These are phyloP conservation scores for Entomophthora muscae DNA, from an alignment of 371 early-diverging fungal genomes.

Conservation along the genomic window DNA sequence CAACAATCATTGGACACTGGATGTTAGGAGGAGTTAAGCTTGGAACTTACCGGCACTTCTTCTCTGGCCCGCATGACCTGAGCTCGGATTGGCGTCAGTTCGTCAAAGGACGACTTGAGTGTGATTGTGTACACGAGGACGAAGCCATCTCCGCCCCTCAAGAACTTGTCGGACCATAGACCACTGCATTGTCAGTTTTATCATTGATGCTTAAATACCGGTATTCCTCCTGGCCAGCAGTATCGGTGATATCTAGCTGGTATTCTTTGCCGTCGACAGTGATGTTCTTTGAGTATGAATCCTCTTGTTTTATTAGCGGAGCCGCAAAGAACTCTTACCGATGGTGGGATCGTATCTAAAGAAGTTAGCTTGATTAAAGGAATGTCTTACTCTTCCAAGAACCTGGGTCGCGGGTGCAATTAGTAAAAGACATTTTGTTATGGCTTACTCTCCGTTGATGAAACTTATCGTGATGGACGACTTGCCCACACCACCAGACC, in stretches of 20 bases:
- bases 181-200: not conserved
- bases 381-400: constrained; percentile 10
- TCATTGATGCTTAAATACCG: constrained; percentile 3
- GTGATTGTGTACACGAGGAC: constrained; percentile 20
- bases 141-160: constrained; percentile 17
- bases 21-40: not conserved
- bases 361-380: not conserved
- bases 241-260: constrained; percentile 20
- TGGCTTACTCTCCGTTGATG: not conserved
- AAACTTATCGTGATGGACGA: constrained; percentile 8
- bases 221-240: constrained; percentile 21
- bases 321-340: not conserved
- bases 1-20: constrained; percentile 27
- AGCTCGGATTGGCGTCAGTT: constrained; percentile 14
- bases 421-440: not conserved
- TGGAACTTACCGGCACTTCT: constrained; percentile 16
- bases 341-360: constrained; percentile 18
- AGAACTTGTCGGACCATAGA: not conserved
- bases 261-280: constrained; percentile 16
- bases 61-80: constrained; percentile 20
- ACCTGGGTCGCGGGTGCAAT: too few relatives aligned
- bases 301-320: too few relatives aligned
- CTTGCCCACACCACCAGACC: constrained; percentile 9
- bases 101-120: constrained; percentile 16
- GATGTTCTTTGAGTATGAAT: constrained; percentile 18